A percentile compares a stretch with the other conserved stretches of the same genome.
Conservation (phyloP, 768 basidiomycete genomes). For the Candolleomyces eurysporus region DNA sequence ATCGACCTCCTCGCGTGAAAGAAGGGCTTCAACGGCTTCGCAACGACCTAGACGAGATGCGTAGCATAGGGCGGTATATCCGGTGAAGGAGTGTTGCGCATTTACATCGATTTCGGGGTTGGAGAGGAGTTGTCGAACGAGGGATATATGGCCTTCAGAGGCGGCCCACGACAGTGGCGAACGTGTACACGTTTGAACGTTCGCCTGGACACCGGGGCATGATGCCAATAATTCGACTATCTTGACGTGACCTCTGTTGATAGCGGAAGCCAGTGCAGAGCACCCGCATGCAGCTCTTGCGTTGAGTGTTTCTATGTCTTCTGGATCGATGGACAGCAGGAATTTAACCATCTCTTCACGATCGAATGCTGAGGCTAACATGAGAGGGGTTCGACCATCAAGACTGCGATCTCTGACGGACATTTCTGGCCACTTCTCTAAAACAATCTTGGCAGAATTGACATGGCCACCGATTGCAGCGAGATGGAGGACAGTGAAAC, state of each 20-base stretch:
- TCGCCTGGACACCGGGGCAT: not conserved
- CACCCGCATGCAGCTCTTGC: not conserved
- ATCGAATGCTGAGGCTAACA: not conserved
- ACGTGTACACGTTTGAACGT: not conserved
- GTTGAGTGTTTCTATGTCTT: not conserved
- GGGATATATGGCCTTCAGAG: not conserved
- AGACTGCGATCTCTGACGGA: not conserved
- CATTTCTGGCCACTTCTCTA: not conserved
- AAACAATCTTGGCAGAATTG: not conserved
- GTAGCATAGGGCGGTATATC: not conserved
- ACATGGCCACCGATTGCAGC: not conserved
- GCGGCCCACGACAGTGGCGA: not conserved
- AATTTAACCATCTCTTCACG: not conserved
- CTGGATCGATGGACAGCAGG: not conserved
- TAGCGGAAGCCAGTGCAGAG: not conserved
- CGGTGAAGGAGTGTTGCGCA: not conserved
- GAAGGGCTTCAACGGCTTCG: not conserved
- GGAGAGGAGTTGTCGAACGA: not conserved
- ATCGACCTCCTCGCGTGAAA: not conserved
- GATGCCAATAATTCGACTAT: not conserved
- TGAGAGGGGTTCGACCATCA: not conserved
- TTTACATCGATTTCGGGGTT: not conserved
- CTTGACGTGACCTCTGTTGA: not conserved
- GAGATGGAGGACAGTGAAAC: not conserved
- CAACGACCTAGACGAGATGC: not conserved